Conservation (phyloP, 805 yeast genomes). For the Zygoascus ofunaensis region DNA sequence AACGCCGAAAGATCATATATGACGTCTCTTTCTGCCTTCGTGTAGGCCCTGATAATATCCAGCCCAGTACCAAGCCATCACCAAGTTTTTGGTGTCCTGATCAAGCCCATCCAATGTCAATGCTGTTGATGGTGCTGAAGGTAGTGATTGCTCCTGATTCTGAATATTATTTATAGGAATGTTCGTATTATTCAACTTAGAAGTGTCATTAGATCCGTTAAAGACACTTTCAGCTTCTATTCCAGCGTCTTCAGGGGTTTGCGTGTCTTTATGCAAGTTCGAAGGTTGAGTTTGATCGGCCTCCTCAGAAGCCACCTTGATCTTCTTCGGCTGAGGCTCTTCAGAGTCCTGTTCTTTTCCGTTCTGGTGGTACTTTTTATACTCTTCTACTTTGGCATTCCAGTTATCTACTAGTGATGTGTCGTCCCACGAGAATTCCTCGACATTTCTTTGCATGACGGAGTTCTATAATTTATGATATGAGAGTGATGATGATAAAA, state of each 20-base stretch:
- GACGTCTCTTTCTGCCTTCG: slow-evolving; percentile 7
- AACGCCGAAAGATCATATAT: not conserved
- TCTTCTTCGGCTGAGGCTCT: not conserved
- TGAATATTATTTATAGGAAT: not conserved
- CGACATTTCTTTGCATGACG: slow-evolving; percentile 12
- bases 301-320: not conserved
- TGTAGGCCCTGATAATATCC: slow-evolving; percentile 23
- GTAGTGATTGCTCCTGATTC: not conserved
- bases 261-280: not conserved
- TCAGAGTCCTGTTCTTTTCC: not conserved
- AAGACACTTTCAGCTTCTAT: not conserved
- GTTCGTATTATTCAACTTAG: slow-evolving; percentile 1
- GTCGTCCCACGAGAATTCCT: slow-evolving; percentile 22
- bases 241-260: not conserved
- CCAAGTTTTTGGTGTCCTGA: slow-evolving; percentile 14
- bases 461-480: too few relatives aligned
- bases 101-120: slow-evolving; percentile 15
- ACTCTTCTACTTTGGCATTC: slow-evolving; percentile 18
- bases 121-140: not conserved
- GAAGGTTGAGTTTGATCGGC: not conserved
- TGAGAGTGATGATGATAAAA: too few relatives aligned
- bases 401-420: slow-evolving; percentile 15
- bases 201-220: too few relatives aligned
- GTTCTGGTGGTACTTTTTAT: slow-evolving; percentile 10
- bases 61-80: slow-evolving; percentile 26